These are phyloP conservation scores for Fusarium metavorans DNA, from an alignment of 2,329 filamentous ascomycete species.

Conservation along the genomic window DNA sequence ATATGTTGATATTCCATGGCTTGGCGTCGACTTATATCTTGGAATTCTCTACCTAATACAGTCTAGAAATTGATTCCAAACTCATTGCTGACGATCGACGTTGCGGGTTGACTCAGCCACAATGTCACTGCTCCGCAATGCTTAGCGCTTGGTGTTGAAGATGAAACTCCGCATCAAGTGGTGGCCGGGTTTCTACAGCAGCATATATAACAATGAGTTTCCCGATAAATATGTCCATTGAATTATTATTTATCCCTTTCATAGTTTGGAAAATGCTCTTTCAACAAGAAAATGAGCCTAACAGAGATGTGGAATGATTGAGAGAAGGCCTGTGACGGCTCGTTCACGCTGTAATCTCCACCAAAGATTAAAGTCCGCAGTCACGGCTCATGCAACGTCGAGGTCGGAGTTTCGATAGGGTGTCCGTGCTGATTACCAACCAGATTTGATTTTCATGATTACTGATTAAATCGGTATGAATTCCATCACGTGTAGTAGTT, in stretches of 20 bases:
- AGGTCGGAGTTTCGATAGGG: neutral
- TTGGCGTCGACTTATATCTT: neutral
- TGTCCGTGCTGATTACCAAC: neutral
- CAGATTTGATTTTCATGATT: neutral
- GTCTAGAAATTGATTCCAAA: neutral
- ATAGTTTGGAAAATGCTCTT: too few species aligned
- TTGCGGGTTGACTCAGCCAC: neutral
- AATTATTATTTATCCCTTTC: neutral
- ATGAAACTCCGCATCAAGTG: neutral
- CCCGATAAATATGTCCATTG: neutral
- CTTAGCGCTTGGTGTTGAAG: neutral
- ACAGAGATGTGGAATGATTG: neutral
- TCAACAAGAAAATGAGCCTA: neutral
- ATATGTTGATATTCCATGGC: neutral
- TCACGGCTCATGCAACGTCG: neutral
- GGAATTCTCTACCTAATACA: neutral
- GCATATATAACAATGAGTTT: neutral
- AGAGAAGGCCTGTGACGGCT: neutral
- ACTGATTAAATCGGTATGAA: neutral
- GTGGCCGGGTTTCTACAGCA: neutral
- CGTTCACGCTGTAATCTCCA: neutral
- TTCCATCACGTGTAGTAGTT: neutral
- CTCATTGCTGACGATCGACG: neutral
- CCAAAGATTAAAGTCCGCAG: neutral
- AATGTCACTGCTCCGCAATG: neutral